Conservation (phyloP, 495 filamentous ascomycete species). For the Massariosphaeria phaeospora region DNA sequence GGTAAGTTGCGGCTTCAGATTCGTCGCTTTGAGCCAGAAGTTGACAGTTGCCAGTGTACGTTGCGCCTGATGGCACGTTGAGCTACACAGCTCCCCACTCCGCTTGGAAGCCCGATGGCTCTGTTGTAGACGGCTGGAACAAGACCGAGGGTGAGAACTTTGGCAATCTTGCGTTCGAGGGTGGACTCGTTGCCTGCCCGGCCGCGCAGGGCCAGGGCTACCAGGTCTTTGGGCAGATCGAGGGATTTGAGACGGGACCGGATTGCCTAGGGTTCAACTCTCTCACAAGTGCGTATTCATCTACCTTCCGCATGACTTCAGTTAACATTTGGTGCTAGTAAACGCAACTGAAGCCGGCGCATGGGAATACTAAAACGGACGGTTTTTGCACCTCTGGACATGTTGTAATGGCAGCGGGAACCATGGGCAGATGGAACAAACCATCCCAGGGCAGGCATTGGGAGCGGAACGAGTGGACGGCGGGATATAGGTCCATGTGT, state of each 20-base stretch:
- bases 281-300: slow-evolving; percentile 21
- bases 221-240: slow-evolving; percentile 30
- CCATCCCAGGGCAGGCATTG: neutral
- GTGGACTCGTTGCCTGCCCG: slow-evolving; percentile 31
- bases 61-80: slow-evolving; percentile 52
- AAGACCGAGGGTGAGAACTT: slow-evolving; percentile 20
- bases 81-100: slow-evolving; percentile 59
- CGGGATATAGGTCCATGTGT: no score
- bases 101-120: slow-evolving; percentile 51
- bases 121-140: slow-evolving; percentile 36
- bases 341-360: slow-evolving; percentile 27
- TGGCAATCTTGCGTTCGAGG: slow-evolving; percentile 13
- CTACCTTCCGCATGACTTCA: neutral
- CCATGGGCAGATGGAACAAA: neutral
- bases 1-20: slow-evolving; percentile 3
- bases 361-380: slow-evolving; percentile 34
- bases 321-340: neutral
- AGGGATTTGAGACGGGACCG: neutral
- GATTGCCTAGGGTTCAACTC: slow-evolving; percentile 29
- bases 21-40: no score
- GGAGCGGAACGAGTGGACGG: no score
- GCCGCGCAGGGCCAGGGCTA: slow-evolving; percentile 10
- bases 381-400: slow-evolving; percentile 10
- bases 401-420: neutral
- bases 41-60: slow-evolving; percentile 45